Evolutionary conservation across 805 yeast species (phyloP).

Genomic region (Metschnikowia lochheadii): DNA sequence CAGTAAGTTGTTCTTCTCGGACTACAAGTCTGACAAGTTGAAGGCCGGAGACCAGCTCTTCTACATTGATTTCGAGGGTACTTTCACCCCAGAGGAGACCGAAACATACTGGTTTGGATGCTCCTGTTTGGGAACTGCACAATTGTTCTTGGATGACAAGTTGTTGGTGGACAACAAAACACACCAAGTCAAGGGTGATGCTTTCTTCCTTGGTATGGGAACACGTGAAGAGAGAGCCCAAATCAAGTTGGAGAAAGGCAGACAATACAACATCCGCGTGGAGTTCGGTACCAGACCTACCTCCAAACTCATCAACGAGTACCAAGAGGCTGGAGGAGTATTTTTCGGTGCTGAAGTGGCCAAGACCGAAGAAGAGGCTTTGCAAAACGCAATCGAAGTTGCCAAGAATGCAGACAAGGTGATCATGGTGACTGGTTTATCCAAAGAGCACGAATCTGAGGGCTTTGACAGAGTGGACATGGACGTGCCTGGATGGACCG

Average conservation of each 20-base stretch:
- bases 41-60: slow-evolving; percentile 23
- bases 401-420: slow-evolving; percentile 29
- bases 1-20: slow-evolving; percentile 17
- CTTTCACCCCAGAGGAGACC: slow-evolving; percentile 43
- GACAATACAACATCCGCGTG: slow-evolving; percentile 41
- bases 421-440: slow-evolving; percentile 25
- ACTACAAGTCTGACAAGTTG: slow-evolving; percentile 13
- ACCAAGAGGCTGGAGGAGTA: slow-evolving; percentile 24
- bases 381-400: slow-evolving; percentile 22
- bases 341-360: slow-evolving; percentile 23
- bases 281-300: slow-evolving; percentile 53
- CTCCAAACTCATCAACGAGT: slow-evolving; percentile 13
- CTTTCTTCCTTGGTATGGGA: slow-evolving; percentile 51
- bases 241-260: slow-evolving; percentile 40
- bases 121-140: slow-evolving; percentile 52
- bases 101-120: slow-evolving; percentile 52
- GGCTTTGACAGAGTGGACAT: slow-evolving; percentile 27
- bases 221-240: slow-evolving; percentile 46
- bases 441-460: slow-evolving; percentile 30
- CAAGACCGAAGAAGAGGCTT: slow-evolving; percentile 21
- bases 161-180: slow-evolving; percentile 55
- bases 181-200: slow-evolving; percentile 44
- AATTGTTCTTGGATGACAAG: slow-evolving; percentile 48
- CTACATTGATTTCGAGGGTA: slow-evolving; percentile 43
- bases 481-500: slow-evolving; percentile 28